phyloP scores from a whole-genome alignment of 176 grass and related monocot species.

The Saccharum spontaneum region DNA sequence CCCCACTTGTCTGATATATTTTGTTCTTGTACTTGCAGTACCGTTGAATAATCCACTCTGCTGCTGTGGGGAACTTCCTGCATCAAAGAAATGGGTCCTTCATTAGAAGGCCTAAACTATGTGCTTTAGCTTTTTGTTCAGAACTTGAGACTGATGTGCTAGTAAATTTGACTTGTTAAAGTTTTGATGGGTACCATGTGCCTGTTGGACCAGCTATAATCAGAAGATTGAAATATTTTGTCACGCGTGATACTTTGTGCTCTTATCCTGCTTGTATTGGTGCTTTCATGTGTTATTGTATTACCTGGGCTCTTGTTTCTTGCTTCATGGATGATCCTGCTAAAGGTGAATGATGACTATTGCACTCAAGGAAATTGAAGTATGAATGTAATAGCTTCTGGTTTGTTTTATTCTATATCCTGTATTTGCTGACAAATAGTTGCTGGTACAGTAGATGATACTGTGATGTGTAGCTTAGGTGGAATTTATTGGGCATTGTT shows the following conservation, averaged over 20 bases:
- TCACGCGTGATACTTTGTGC: not conserved
- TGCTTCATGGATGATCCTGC: not conserved
- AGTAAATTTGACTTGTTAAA: constrained; percentile 11
- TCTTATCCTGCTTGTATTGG: not conserved
- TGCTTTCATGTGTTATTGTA: not conserved
- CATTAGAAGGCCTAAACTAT: constrained; percentile 9
- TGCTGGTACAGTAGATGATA: not conserved
- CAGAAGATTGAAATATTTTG: not conserved
- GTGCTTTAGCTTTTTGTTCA: constrained; percentile 21
- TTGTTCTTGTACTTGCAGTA: constrained; percentile 37
- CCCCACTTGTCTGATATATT: not conserved
- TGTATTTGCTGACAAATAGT: not conserved
- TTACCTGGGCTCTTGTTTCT: too few species aligned
- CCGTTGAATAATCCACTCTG: constrained; percentile 30
- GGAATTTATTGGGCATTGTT: not conserved
- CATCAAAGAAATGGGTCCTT: not conserved
- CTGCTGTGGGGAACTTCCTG: constrained; percentile 2
- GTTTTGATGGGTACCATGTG: constrained; percentile 6
- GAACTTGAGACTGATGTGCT: constrained; percentile 5
- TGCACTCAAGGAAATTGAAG: too few species aligned
- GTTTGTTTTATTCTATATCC: not conserved
- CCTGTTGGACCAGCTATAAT: constrained; percentile 9
- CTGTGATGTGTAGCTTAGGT: not conserved
- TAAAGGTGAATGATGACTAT: not conserved
- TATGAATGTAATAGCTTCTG: not conserved